Percentiles rank a stretch among this genome's conserved stretches.
These are phyloP conservation scores for Ogataea minuta DNA, from an alignment of 805 yeast genomes.

Conservation along the genomic window DNA sequence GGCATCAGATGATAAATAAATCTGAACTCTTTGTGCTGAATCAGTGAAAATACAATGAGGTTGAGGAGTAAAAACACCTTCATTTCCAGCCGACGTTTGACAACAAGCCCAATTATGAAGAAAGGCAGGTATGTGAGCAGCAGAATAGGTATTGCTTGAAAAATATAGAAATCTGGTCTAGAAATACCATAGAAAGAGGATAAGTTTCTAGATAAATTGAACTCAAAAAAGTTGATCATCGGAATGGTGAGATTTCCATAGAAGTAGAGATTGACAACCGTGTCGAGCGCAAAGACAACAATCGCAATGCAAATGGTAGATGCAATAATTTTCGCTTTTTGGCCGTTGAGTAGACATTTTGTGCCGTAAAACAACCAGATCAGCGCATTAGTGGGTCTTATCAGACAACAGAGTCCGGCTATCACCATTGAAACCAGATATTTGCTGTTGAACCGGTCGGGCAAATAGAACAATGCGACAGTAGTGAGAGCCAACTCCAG, in stretches of 20 bases:
- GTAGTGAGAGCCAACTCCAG: conserved; percentile 73
- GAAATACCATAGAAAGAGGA: conserved; percentile 83
- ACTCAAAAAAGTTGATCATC: conserved; percentile 63
- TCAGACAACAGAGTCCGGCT: conserved; percentile 63
- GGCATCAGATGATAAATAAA: conserved; percentile 88
- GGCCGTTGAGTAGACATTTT: conserved; percentile 20
- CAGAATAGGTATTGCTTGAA: conserved; percentile 80
- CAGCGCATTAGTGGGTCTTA: conserved; percentile 81
- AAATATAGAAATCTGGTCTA: conserved; percentile 79
- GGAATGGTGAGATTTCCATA: conserved; percentile 63
- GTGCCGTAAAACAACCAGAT: conserved; percentile 71
- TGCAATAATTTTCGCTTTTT: conserved; percentile 8
- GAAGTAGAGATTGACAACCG: conserved; percentile 54
- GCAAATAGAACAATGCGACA: conserved; percentile 67
- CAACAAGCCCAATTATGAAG: conserved; percentile 42
- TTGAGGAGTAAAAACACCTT: conserved; percentile 39
- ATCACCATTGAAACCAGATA: conserved; percentile 34
- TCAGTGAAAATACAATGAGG: conserved; percentile 54
- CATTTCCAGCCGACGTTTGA: conserved; percentile 15
- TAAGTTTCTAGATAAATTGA: conserved; percentile 70
- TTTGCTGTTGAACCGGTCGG: not conserved
- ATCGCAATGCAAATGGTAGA: conserved; percentile 5
- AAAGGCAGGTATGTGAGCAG: conserved; percentile 66
- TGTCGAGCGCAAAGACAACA: conserved; percentile 37
- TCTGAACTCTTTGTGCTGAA: conserved; percentile 87